Percentiles rank a stretch among this genome's conserved stretches.
Conservation (phyloP, 2,329 filamentous ascomycete species). For the Aspergillus sp. region DNA sequence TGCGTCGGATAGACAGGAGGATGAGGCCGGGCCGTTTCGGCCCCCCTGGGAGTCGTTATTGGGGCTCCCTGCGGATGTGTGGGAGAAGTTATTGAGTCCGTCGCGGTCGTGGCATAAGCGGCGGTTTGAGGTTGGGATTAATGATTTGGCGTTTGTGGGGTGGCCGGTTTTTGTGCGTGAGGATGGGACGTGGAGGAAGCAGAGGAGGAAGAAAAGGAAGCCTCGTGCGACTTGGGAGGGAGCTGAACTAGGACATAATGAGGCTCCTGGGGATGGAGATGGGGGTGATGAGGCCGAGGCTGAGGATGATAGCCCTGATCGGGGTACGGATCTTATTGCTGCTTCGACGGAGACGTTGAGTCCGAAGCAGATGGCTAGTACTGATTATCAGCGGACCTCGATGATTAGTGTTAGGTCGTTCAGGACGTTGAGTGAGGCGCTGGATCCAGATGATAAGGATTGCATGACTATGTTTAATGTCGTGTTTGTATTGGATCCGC, state of each 20-base stretch:
- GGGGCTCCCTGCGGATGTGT: conserved; percentile 72
- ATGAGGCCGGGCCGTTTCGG: conserved; percentile 25
- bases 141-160: conserved; percentile 77
- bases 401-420: conserved; percentile 24
- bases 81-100: conserved; percentile 79
- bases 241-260: conserved; percentile 39
- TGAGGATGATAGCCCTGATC: conserved; percentile 36
- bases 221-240: conserved; percentile 33
- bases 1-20: conserved; percentile 33
- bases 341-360: conserved; percentile 32
- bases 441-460: conserved; percentile 48
- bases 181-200: conserved; percentile 75
- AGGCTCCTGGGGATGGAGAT: conserved; percentile 36
- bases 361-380: conserved; percentile 24
- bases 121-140: conserved; percentile 78
- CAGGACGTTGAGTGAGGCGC: conserved; percentile 25
- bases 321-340: conserved; percentile 34
- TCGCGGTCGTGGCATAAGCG: conserved; percentile 75
- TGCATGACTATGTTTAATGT: conserved; percentile 97
- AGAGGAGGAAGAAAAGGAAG: conserved; percentile 53
- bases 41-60: conserved; percentile 63
- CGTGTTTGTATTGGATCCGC: conserved; percentile 85
- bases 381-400: conserved; percentile 28
- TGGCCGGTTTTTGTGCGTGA: conserved; percentile 81
- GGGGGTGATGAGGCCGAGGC: conserved; percentile 24